Conservation (phyloP, 2,329 filamentous ascomycete species). For the Akanthomyces uredinophilus region DNA sequence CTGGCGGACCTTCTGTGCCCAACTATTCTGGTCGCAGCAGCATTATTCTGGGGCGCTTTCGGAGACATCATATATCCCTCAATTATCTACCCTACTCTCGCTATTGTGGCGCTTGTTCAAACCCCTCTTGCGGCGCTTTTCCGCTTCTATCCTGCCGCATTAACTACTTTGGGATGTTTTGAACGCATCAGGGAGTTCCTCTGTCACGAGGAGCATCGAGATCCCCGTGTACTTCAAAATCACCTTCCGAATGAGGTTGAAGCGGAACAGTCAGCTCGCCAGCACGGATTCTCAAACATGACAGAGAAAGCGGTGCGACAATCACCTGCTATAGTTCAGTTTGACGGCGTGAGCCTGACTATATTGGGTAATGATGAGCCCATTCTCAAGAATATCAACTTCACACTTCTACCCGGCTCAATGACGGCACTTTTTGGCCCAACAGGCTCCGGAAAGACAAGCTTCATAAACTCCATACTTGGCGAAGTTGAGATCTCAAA, state of each 20-base stretch:
- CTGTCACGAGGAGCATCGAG: not conserved
- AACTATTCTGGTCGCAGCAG: not conserved
- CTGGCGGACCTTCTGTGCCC: not conserved
- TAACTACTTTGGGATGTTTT: conserved; percentile 4
- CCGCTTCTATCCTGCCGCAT: not conserved
- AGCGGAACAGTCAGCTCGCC: not conserved
- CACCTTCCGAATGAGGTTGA: not conserved
- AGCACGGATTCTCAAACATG: not conserved
- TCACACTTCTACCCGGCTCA: not conserved
- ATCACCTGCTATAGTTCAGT: not conserved
- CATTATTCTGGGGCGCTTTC: not conserved
- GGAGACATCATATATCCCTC: not conserved
- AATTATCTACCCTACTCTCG: not conserved
- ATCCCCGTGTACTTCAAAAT: not conserved
- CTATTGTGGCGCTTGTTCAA: not conserved
- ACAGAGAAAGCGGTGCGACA: not conserved
- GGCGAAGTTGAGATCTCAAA: not conserved
- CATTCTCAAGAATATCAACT: not conserved
- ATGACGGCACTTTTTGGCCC: not conserved
- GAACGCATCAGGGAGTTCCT: not conserved
- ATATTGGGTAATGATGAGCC: not conserved
- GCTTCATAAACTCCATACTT: not conserved
- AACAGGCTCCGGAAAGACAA: conserved; percentile 1
- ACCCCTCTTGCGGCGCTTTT: not conserved
- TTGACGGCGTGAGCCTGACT: not conserved